Evolutionary conservation across 306 rosid species (phyloP), one percentile per base, ranked within the genome.

Genomic region (Mucuna pruriens): DNA sequence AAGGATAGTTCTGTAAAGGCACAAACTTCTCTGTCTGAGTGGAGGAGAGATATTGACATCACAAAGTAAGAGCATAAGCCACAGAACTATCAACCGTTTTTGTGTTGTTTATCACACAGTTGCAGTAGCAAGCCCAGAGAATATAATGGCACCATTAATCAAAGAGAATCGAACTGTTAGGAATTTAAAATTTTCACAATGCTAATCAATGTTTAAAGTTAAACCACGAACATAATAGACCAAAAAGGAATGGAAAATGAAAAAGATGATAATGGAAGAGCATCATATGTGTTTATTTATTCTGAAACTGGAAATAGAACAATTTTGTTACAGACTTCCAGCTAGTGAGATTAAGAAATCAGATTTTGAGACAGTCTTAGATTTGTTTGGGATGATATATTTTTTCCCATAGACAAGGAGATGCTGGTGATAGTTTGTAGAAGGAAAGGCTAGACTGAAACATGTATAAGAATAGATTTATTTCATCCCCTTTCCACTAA

Each of bases 261-360:
- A 25, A 25, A 25, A 10, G 46, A 29, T n/a, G 65, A 5, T 49
- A 61, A 73, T 17, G 55, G 12, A 9, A 80, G 77, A 61, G 15
- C 34, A 36, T 34, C 44, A 10, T 58, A 15, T 33, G 12, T 74
- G 31, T 63, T 77, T 46, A 61, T 63, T 77, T 46, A 61, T 73
- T 62, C n/a, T 13, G 8, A 60, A 60, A 61, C 16, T 76, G 62
- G 62, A 22, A 44, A 12, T 25, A 45, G 48, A 63, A 19, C 19
- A 31, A 19, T 46, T 62, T 77, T 46, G 73, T 66, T 66, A 25
- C 26, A 3, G 40, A 29, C 5, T 45, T 63, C 17, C 73, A 12
- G 74, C 74, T 19, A 8, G 63, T 63, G 73, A 46, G 81, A 62
- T 76, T 62, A 33, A 62, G 71, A 76, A 31, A 63, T 1, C 72